phyloP scores from a whole-genome alignment of 2,329 filamentous ascomycete species.

The Fusarium compactum region DNA sequence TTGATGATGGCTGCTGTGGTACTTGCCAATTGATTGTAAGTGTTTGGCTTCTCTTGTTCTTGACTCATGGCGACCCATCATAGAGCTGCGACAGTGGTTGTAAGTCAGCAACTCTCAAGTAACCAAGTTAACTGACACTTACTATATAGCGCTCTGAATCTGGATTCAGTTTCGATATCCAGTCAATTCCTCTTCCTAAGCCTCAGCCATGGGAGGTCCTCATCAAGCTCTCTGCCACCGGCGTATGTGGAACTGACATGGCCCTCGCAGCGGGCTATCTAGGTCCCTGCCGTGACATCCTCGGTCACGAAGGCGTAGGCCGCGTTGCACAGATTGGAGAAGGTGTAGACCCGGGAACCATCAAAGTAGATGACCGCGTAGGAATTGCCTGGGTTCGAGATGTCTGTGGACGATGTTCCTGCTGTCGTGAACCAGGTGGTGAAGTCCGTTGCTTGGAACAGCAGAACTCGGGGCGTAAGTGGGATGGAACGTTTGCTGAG shows the following conservation, averaged over 20 bases:
- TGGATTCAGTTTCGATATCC: slow-evolving; percentile 8
- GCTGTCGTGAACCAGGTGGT: slow-evolving; percentile 50
- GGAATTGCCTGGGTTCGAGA: slow-evolving; percentile 44
- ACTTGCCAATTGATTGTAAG: neutral
- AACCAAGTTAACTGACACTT: neutral
- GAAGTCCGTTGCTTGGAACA: slow-evolving; percentile 53
- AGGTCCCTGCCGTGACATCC: slow-evolving; percentile 28
- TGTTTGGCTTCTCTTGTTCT: neutral
- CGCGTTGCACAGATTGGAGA: slow-evolving; percentile 18
- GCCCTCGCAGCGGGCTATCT: slow-evolving; percentile 32
- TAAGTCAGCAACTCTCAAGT: neutral
- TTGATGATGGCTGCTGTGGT: neutral
- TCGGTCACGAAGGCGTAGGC: slow-evolving; percentile 41
- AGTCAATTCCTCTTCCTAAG: neutral
- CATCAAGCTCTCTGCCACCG: slow-evolving; percentile 26
- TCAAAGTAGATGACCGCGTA: slow-evolving; percentile 15
- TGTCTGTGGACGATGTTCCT: slow-evolving; percentile 51
- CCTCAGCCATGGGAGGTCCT: slow-evolving; percentile 33
- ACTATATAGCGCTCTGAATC: slow-evolving; percentile 10
- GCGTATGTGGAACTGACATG: slow-evolving; percentile 40
- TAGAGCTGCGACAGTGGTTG: neutral
- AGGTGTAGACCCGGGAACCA: slow-evolving; percentile 1
- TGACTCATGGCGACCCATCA: neutral
- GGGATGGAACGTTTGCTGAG: slow-evolving; percentile 57
- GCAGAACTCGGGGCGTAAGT: slow-evolving; percentile 50